Evolutionary conservation across 2,329 filamentous ascomycete species (phyloP), one percentile per base, ranked within the genome.

Genomic region (Xenoacremonium recifei): DNA sequence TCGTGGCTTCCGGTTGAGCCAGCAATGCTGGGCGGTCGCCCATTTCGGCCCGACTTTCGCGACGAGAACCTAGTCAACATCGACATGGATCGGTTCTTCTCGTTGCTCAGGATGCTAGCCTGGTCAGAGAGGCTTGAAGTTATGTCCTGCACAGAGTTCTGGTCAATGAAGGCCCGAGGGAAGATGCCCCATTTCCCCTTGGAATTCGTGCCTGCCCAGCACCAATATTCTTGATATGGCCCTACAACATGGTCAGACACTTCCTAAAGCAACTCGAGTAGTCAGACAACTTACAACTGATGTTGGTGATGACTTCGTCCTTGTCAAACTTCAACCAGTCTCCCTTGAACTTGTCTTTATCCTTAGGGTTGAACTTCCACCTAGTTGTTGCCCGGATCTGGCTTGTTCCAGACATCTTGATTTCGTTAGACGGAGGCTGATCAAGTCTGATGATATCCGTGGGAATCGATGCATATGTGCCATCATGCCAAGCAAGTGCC

Each of bases 221-320:
- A 80, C 76, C 76, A 80, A 45, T 76, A 72, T 11, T 73, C 70
- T 17, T 65, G 60, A 42, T 73, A 66, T 3, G 65, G 50, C 68
- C 69, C 72, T 75, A 19, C 4, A 13, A 27, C 13, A n/a, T 15
- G 25, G 42, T 56, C 21, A 57, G 49, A 37, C 4, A 39, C 18
- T 21, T n/a, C 13, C 21, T 36, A 15, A 17, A 39, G 27, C 15
- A 10, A 12, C 13, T 21, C 21, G 17, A 19, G 23, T 9, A 33
- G 13, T 10, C 19, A 16, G 9, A 13, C 6, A 23, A 70, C 74
- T 68, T 56, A 75, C 75, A 79, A 39, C 65, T 67, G 18, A 79
- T 88, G 63, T 84, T 88, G 49, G 73, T 80, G 13, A 86, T 84
- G 3, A 74, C 70, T 48, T 87, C 84, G 16, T 79, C 80, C 57